These are phyloP conservation scores for Chlamydomonas sp. DNA, from an alignment of 139 green algal genomes.

Conservation along the genomic window DNA sequence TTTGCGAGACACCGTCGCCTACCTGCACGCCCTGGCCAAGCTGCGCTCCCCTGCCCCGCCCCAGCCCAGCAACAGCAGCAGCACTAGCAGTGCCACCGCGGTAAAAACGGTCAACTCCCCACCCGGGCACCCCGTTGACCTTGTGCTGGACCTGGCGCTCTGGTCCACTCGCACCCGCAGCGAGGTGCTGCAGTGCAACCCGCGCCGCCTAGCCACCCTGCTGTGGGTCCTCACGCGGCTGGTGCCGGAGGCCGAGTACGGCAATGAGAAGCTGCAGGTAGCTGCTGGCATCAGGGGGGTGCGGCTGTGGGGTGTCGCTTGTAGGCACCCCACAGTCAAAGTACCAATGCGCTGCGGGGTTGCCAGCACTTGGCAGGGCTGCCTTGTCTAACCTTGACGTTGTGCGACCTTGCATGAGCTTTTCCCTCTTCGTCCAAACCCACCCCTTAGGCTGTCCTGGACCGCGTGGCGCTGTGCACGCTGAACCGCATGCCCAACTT, in stretches of 20 bases:
- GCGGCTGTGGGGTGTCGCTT: neutral
- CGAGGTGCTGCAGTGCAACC: neutral
- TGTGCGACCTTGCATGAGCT: neutral
- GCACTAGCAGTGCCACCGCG: neutral
- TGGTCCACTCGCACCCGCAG: neutral
- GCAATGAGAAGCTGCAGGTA: slow-evolving; percentile 18
- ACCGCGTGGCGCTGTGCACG: neutral
- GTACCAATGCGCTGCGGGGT: neutral
- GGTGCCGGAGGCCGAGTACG: neutral
- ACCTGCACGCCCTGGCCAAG: slow-evolving; percentile 31
- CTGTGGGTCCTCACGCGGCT: slow-evolving; percentile 12
- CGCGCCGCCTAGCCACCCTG: slow-evolving; percentile 12
- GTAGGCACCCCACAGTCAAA: neutral
- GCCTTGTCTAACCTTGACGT: neutral
- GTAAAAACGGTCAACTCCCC: neutral
- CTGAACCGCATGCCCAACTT: neutral
- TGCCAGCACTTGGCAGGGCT: neutral
- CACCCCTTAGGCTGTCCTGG: slow-evolving; percentile 11
- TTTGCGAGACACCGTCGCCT: slow-evolving; percentile 15
- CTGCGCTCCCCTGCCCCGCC: slow-evolving; percentile 4
- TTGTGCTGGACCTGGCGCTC: slow-evolving; percentile 11
- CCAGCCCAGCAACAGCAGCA: neutral
- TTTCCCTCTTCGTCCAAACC: neutral
- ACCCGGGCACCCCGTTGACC: neutral
- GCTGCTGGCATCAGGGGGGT: neutral